phyloP scores from a whole-genome alignment of 495 filamentous ascomycete genomes.

The Hypoxylon crocopeplum region DNA sequence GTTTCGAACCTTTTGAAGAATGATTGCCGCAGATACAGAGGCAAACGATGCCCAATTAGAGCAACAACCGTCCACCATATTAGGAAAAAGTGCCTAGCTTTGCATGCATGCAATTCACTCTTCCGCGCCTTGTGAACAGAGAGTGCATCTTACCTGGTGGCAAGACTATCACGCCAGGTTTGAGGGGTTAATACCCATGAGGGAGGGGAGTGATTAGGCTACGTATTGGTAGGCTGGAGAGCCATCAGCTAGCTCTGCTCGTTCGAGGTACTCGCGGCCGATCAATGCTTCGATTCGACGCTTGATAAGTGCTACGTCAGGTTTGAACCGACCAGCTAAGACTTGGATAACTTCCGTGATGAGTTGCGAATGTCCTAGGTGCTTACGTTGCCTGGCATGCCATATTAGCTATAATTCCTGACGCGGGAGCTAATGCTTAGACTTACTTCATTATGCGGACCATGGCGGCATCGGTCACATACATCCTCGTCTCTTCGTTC shows the following conservation, averaged over 20 bases:
- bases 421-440: not conserved
- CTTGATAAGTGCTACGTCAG: constrained; percentile 91
- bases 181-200: not conserved
- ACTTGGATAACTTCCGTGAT: constrained; percentile 85
- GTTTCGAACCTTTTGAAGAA: too few species aligned
- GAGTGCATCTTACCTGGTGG: not conserved
- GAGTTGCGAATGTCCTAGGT: constrained; percentile 78
- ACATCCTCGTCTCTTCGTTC: constrained; percentile 78
- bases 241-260: constrained; percentile 61
- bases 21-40: too few species aligned
- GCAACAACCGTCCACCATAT: not conserved
- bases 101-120: not conserved
- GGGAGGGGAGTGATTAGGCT: constrained; percentile 14
- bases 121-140: not conserved
- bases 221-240: constrained; percentile 41
- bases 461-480: constrained; percentile 85
- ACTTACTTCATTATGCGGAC: constrained; percentile 96
- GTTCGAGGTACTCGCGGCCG: constrained; percentile 91
- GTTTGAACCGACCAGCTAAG: constrained; percentile 79
- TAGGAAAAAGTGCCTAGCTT: not conserved
- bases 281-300: constrained; percentile 92
- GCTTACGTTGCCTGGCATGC: constrained; percentile 80
- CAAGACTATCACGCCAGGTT: not conserved
- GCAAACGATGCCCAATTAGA: not conserved
- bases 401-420: constrained; percentile 19